Percentiles rank a stretch among this genome's conserved stretches.
Conservation (phyloP, 2,329 filamentous ascomycete genomes). For the Clonostachys rhizophaga region DNA sequence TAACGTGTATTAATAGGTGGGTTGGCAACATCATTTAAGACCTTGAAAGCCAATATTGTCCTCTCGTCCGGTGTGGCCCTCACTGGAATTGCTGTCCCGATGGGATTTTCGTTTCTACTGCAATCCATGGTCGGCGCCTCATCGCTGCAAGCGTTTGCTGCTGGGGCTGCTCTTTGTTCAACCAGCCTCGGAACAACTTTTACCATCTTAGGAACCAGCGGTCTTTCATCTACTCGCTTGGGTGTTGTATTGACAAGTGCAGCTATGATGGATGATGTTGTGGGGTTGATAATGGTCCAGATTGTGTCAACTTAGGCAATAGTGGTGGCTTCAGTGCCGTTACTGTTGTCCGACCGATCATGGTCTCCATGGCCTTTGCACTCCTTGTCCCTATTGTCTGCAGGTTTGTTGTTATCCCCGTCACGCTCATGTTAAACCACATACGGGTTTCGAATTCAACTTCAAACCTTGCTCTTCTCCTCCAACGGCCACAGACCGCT, state of each 20-base stretch:
- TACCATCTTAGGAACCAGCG: constrained; percentile 41
- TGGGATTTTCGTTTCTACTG: constrained; percentile 61
- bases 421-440: constrained; percentile 19
- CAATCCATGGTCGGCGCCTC: constrained; percentile 41
- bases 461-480: constrained; percentile 1
- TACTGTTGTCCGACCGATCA: constrained; percentile 36
- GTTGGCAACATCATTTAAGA: constrained; percentile 27
- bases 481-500: constrained; percentile 16
- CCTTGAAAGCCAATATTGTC: constrained; percentile 52
- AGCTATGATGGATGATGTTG: constrained; percentile 79
- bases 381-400: constrained; percentile 40
- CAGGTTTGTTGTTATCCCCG: constrained; percentile 33
- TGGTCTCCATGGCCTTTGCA: constrained; percentile 47
- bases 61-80: constrained; percentile 59
- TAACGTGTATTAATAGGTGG: constrained; percentile 39
- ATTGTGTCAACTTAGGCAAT: constrained; percentile 60
- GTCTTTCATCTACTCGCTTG: constrained; percentile 34
- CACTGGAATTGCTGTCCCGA: constrained; percentile 60
- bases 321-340: constrained; percentile 14
- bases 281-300: constrained; percentile 72
- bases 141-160: constrained; percentile 61
- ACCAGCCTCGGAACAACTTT: constrained; percentile 71
- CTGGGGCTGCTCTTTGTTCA: constrained; percentile 68
- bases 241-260: constrained; percentile 65
- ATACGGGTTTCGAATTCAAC: constrained; percentile 19